Percentiles rank a stretch among this genome's conserved stretches.
Conservation (phyloP, 75 land plant species). For the Picea sitchensis region DNA sequence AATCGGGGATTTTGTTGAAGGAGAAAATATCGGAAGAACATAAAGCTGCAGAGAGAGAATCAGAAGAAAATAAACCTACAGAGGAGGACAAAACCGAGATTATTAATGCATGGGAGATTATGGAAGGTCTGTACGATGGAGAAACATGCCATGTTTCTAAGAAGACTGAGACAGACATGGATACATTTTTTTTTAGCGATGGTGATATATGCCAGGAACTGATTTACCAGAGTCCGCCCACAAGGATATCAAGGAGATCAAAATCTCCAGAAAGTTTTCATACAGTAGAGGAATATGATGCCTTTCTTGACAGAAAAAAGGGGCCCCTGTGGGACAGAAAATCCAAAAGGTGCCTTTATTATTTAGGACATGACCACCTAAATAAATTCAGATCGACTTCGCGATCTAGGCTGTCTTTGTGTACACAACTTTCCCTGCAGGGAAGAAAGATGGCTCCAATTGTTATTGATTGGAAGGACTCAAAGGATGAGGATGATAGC, state of each 20-base stretch:
- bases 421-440: background rate
- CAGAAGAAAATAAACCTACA: background rate
- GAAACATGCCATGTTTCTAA: background rate
- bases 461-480: conserved; percentile 7
- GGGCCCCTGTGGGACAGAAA: background rate
- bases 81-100: background rate
- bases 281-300: background rate
- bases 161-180: too few relatives aligned
- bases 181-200: too few relatives aligned
- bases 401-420: background rate
- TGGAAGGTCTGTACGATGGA: background rate
- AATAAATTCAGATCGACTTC: background rate
- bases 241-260: background rate
- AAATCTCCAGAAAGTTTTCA: background rate
- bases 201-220: background rate
- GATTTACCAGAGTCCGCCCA: background rate
- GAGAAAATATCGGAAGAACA: background rate
- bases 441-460: background rate
- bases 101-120: conserved; percentile 5
- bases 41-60: background rate
- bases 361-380: background rate
- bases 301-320: background rate
- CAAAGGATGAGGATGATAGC: background rate
- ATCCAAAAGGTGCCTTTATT: background rate
- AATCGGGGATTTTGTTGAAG: background rate